Evolutionary conservation across 169 alveolate genomes (phyloP), one percentile per base, ranked within the genome.

Genomic region (Cryptosporidium xiaoi): DNA sequence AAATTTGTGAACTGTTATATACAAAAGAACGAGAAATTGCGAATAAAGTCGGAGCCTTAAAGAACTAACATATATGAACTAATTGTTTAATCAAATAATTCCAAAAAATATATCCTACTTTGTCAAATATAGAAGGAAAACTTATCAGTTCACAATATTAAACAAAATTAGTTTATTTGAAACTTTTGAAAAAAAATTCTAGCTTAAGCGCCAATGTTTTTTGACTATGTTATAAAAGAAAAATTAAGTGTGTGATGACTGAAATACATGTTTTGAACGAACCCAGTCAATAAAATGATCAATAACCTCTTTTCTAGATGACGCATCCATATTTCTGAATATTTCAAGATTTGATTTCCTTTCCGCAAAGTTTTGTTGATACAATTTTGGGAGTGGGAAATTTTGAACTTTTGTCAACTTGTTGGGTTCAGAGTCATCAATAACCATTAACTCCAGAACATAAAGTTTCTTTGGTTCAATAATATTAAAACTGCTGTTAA

Each of bases 251-350:
- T 40, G 48, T 40, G 48, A 40, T 40, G 4, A 40, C 48, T 40
- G 10, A 40, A 40, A 40, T 40, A 40, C 48, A 40, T 40, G 48
- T 40, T 40, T 40, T 40, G 48, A 40, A 40, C 48, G 48, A 24
- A 71, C 27, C 84, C 84, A 71, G 12, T 46, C 20, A 33, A 71
- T 53, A 71, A 71, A 71, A 15, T 33, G 33, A 15, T 53, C 44
- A 12, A 71, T 48, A n/a, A 71, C 16, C 29, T 24, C 44, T 16
- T 51, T 53, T 55, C 40, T 33, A 29, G 66, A 51, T n/a, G 68
- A 34, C 15, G 51, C 8, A 5, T 71, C 68, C 13, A 53, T 65
- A 24, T 31, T 55, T n/a, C 84, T 60, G 44, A 55, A 33, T 20
- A 71, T 20, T 33, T 71, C 55, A 5, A 71, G 60, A 46, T 20